These are phyloP conservation scores for Candida morakotiae DNA, from an alignment of 805 yeast genomes.

Conservation along the genomic window DNA sequence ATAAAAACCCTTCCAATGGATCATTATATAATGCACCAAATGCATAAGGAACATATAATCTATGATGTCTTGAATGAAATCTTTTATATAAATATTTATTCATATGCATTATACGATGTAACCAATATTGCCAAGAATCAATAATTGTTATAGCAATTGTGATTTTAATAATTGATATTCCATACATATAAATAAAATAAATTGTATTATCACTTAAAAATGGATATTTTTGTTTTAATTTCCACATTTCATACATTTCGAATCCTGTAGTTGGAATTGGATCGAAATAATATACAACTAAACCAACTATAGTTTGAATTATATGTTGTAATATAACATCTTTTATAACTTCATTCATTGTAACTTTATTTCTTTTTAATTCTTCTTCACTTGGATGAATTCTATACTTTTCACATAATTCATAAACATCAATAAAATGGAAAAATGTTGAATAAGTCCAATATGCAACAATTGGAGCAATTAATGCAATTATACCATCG, in stretches of 20 bases:
- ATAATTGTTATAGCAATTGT: slow-evolving; percentile 64
- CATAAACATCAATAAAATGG: slow-evolving; percentile 68
- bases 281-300: slow-evolving; percentile 52
- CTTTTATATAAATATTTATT: slow-evolving; percentile 70
- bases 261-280: slow-evolving; percentile 48
- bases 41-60: slow-evolving; percentile 93
- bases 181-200: slow-evolving; percentile 56
- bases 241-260: slow-evolving; percentile 47
- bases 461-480: slow-evolving; percentile 76
- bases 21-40: slow-evolving; percentile 94
- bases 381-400: slow-evolving; percentile 93
- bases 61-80: slow-evolving; percentile 93
- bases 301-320: slow-evolving; percentile 75
- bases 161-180: slow-evolving; percentile 56
- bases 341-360: slow-evolving; percentile 61
- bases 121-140: slow-evolving; percentile 93
- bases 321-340: slow-evolving; percentile 86
- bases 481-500: slow-evolving; percentile 69
- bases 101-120: slow-evolving; percentile 86
- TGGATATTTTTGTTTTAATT: slow-evolving; percentile 30
- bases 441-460: slow-evolving; percentile 77
- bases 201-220: slow-evolving; percentile 46
- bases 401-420: slow-evolving; percentile 77
- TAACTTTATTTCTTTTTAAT: slow-evolving; percentile 66
- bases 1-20: slow-evolving; percentile 87